Percentiles rank a stretch among this genome's conserved stretches.
These are phyloP conservation scores for Phaffomyces thermotolerans DNA, from an alignment of 805 yeast genomes.

Conservation along the genomic window DNA sequence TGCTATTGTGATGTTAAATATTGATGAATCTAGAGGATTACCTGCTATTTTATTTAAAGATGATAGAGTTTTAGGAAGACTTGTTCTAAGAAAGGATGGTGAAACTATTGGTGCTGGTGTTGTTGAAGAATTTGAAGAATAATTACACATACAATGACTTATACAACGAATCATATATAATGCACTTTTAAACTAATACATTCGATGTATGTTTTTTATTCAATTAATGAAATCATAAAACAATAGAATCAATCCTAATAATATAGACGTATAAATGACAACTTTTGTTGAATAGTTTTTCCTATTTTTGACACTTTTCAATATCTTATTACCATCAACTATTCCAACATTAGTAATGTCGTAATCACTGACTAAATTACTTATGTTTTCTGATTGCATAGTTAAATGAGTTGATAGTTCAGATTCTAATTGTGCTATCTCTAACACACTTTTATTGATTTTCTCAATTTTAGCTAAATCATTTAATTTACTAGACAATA, in stretches of 20 bases:
- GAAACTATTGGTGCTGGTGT: slow-evolving; percentile 99
- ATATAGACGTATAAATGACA: slow-evolving; percentile 47
- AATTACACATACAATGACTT: background rate
- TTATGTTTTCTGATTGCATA: slow-evolving; percentile 64
- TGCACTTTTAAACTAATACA: too few relatives aligned
- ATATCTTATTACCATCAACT: slow-evolving; percentile 59
- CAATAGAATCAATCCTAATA: slow-evolving; percentile 49
- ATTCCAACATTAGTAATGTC: slow-evolving; percentile 61
- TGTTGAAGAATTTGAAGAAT: slow-evolving; percentile 48
- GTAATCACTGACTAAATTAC: slow-evolving; percentile 56
- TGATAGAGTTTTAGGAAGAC: slow-evolving; percentile 96
- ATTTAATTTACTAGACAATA: slow-evolving; percentile 47
- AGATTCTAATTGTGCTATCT: slow-evolving; percentile 66
- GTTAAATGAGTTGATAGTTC: slow-evolving; percentile 69
- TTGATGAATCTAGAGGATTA: slow-evolving; percentile 67
- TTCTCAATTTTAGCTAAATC: slow-evolving; percentile 54
- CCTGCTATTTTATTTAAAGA: slow-evolving; percentile 90
- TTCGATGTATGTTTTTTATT: background rate
- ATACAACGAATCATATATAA: too few relatives aligned
- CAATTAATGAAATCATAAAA: slow-evolving; percentile 43
- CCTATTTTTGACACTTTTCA: slow-evolving; percentile 59
- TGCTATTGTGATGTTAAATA: slow-evolving; percentile 85
- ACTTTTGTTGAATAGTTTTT: slow-evolving; percentile 55
- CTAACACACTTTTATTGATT: slow-evolving; percentile 57
- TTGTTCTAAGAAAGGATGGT: slow-evolving; percentile 99